phyloP scores from a whole-genome alignment of 2,329 filamentous ascomycete genomes.

The Chaetothyriales sp. region DNA sequence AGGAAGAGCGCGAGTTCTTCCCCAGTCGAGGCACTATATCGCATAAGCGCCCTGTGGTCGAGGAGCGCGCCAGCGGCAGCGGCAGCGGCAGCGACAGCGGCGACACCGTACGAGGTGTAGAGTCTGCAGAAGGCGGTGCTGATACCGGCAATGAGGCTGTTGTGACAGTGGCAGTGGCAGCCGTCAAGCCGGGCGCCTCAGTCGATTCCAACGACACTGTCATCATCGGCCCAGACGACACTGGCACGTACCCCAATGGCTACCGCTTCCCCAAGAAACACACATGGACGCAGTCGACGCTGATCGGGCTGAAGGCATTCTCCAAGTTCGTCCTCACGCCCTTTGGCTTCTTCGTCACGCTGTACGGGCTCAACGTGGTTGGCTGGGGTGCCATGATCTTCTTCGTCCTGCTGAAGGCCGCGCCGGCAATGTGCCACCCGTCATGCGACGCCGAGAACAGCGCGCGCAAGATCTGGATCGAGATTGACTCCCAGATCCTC shows the following conservation, averaged over 20 bases:
- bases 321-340: conserved; percentile 53
- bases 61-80: conserved; percentile 3
- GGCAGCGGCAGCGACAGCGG: not conserved
- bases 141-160: not conserved
- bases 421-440: conserved; percentile 37
- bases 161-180: not conserved
- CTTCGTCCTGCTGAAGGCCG: conserved; percentile 63
- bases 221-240: conserved; percentile 19
- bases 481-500: conserved; percentile 68
- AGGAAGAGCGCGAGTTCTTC: conserved; percentile 12
- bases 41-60: conserved; percentile 2
- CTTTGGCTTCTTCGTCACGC: conserved; percentile 57
- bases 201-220: not conserved
- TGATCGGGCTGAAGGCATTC: conserved; percentile 21
- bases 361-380: conserved; percentile 70
- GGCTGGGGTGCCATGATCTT: conserved; percentile 90
- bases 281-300: conserved; percentile 20
- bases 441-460: conserved; percentile 59
- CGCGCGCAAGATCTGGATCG: conserved; percentile 68
- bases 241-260: conserved; percentile 23
- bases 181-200: not conserved
- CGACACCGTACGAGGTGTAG: not conserved
- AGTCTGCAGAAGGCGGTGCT: too few relatives aligned
- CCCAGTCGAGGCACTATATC: conserved; percentile 5
- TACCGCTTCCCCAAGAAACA: conserved; percentile 24